Evolutionary conservation across 768 basidiomycete genomes (phyloP).

Genomic region (Jaapia argillacea): DNA sequence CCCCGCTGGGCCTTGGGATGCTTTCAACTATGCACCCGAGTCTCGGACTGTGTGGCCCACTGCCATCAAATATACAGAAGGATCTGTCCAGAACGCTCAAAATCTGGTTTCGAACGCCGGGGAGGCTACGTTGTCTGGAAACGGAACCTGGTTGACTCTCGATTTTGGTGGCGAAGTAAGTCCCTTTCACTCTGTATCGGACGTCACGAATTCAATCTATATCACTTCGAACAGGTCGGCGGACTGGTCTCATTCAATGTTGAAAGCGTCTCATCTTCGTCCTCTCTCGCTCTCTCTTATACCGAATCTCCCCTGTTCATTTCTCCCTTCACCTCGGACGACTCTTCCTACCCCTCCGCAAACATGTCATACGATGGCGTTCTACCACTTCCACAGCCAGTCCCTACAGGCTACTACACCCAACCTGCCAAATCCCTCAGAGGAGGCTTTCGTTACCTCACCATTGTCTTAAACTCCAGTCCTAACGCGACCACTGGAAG

Average conservation of each 20-base stretch:
- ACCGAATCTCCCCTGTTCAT: constrained; percentile 50
- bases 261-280: constrained; percentile 18
- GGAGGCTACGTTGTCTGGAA: constrained; percentile 26
- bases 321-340: constrained; percentile 40
- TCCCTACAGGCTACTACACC: constrained; percentile 31
- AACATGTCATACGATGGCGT: constrained; percentile 38
- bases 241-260: constrained; percentile 42
- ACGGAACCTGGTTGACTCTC: constrained; percentile 37
- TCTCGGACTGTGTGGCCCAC: constrained; percentile 36
- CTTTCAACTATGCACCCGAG: constrained; percentile 32
- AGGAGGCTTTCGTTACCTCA: constrained; percentile 46
- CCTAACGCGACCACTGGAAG: constrained; percentile 12
- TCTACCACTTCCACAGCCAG: constrained; percentile 27
- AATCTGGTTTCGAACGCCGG: constrained; percentile 21
- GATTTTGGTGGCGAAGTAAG: constrained; percentile 47
- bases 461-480: constrained; percentile 30
- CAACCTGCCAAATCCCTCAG: constrained; percentile 34
- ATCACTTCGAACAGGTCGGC: constrained; percentile 28
- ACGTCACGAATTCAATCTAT: background rate
- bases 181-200: background rate
- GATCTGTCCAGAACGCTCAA: constrained; percentile 22
- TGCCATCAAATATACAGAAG: constrained; percentile 26
- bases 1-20: constrained; percentile 32
- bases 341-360: constrained; percentile 22
- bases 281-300: constrained; percentile 41